Conservation (phyloP, 2,329 filamentous ascomycete genomes). For the Raffaelea albimanens region DNA sequence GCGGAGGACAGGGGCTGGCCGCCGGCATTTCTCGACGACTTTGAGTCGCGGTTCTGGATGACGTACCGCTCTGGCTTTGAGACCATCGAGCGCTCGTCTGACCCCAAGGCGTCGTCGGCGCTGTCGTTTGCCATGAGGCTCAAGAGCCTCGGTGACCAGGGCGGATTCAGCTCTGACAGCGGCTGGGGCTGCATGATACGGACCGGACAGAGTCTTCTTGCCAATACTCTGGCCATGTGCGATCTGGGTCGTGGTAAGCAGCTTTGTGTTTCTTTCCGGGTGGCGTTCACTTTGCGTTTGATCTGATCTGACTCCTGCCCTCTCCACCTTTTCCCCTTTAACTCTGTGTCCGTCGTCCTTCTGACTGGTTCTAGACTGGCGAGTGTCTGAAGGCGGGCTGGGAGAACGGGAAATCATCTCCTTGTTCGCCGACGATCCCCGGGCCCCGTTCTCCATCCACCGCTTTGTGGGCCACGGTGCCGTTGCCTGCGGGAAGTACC, state of each 20-base stretch:
- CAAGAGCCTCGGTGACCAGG: conserved; percentile 66
- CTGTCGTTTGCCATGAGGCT: conserved; percentile 81
- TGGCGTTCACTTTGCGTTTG: background rate
- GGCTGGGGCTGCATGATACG: conserved; percentile 99
- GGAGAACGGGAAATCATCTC: conserved; percentile 66
- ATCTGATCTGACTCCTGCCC: background rate
- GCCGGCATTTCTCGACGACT: conserved; percentile 75
- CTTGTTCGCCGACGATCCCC: conserved; percentile 78
- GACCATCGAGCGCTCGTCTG: conserved; percentile 68
- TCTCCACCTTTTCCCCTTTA: background rate
- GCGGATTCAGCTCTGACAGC: conserved; percentile 83
- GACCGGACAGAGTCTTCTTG: conserved; percentile 85
- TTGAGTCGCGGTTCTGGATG: conserved; percentile 91
- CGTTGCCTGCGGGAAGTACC: conserved; percentile 80
- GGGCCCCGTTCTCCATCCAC: conserved; percentile 88
- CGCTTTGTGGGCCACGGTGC: conserved; percentile 87
- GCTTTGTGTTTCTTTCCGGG: background rate
- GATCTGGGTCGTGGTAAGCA: conserved; percentile 70
- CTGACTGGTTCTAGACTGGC: conserved; percentile 52
- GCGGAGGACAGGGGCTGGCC: conserved; percentile 62
- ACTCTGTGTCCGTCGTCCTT: no score
- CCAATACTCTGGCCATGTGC: conserved; percentile 69
- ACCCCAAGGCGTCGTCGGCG: conserved; percentile 58
- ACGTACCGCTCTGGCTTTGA: conserved; percentile 87
- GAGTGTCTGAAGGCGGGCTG: conserved; percentile 45